Base-by-base conservation (phyloP, 768 basidiomycete genomes). In the Rhizopogon vesiculosus region DNA sequence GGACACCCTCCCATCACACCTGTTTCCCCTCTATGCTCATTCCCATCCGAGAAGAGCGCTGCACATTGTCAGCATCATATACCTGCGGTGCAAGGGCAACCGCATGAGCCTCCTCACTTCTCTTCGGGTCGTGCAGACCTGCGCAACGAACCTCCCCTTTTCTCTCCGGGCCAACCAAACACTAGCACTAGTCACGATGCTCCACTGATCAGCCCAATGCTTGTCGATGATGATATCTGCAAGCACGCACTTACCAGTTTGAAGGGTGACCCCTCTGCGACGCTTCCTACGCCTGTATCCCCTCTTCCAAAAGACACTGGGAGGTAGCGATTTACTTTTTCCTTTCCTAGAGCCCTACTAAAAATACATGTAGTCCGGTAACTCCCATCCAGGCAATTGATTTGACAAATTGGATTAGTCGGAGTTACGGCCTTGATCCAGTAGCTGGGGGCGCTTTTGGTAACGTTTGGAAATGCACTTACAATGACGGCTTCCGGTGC, bases 401-500 rank as follows among this genome's bases (percentile, higher is more conserved):
- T 15, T 49, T 49, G 46, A 49, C 46, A 16, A 15, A 2, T 16
- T 49, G 46, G 46, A 35, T 48, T 22, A 48, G 18, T 35, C 31
- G 46, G 13, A 48, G 46, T 35, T 49, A 49, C 5, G 46, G 33
- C 15, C 46, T 49, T 10, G 46, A 49, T 22, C 46, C 46, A 4
- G 5, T 49, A 22, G 33, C 46, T 38, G 45, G 49, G 25, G 49
- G 59, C 15, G 40, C 45, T 35, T 59, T 45, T 43, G 57, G 57
- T 28, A 49, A 59, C 25, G 42, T 59, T 13, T 50, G 58, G 33
- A 59, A 54, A 40, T 59, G 59, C 48, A 41, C 31, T 16, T 59
- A 46, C n/a, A 9, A 35, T 7, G 42, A 18, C 3, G 52, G 49
- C n/a, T 7, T 10, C 5, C 49, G 41, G 3, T 31, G 45, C 25